Percentiles rank a stretch among this genome's conserved stretches.
phyloP scores from a whole-genome alignment of 148 eudicot species.

The Nepenthes mirabilis region DNA sequence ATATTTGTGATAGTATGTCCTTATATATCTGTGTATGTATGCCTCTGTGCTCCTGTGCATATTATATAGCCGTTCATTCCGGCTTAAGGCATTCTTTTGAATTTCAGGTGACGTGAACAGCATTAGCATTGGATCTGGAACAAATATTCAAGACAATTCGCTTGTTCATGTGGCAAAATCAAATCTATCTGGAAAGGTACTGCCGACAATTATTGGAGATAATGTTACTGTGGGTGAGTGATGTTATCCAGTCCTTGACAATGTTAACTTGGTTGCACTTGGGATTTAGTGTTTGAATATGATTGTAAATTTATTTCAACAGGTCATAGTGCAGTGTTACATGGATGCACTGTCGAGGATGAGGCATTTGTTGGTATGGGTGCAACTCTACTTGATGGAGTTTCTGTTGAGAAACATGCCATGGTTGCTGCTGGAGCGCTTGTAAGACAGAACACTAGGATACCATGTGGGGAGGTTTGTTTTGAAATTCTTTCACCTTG shows the following conservation, averaged over 20 bases:
- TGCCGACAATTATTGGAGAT: slow-evolving; percentile 86
- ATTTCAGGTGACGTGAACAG: slow-evolving; percentile 78
- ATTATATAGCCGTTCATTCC: not conserved
- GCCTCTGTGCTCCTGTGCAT: not conserved
- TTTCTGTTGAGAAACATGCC: slow-evolving; percentile 58
- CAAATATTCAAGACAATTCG: slow-evolving; percentile 95
- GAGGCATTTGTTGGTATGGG: slow-evolving; percentile 92
- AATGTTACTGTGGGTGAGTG: slow-evolving; percentile 92
- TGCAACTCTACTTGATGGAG: slow-evolving; percentile 77
- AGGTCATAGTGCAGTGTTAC: slow-evolving; percentile 82
- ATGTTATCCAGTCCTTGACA: not conserved
- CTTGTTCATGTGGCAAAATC: slow-evolving; percentile 97
- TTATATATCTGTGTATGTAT: not conserved
- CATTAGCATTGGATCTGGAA: slow-evolving; percentile 75
- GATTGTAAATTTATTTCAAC: slow-evolving; percentile 11
- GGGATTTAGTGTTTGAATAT: slow-evolving; percentile 1
- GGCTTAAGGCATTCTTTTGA: slow-evolving; percentile 3
- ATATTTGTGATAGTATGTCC: too few species aligned
- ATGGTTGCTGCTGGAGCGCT: slow-evolving; percentile 91
- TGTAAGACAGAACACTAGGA: slow-evolving; percentile 54
- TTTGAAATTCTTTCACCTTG: too few species aligned
- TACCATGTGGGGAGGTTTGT: slow-evolving; percentile 42
- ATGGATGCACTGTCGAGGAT: slow-evolving; percentile 75
- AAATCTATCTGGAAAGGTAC: slow-evolving; percentile 78
- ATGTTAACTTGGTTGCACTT: slow-evolving; percentile 1